Evolutionary conservation across 176 grass and related monocot genomes (phyloP).

Genomic region (Musa acuminata): DNA sequence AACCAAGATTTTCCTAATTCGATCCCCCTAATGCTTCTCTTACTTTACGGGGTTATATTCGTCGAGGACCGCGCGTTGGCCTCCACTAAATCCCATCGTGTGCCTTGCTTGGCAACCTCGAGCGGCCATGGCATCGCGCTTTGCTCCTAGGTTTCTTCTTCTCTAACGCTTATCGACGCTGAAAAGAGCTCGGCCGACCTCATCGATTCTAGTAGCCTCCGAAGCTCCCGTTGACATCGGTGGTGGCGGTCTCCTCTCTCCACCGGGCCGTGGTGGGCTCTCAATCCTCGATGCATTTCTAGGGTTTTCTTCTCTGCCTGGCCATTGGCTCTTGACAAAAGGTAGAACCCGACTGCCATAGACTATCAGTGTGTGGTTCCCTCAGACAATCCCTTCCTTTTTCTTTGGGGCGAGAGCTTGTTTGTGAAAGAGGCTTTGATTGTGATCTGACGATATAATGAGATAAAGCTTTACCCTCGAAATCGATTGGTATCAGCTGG

Average conservation of each 20-base stretch:
- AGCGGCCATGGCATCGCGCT: slow-evolving; percentile 14
- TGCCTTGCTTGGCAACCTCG: not conserved
- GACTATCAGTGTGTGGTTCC: slow-evolving; percentile 35
- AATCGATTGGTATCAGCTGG: too few relatives aligned
- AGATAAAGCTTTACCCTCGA: too few relatives aligned
- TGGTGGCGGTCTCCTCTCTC: slow-evolving; percentile 25
- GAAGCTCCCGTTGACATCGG: not conserved
- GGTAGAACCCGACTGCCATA: slow-evolving; percentile 17
- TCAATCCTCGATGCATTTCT: slow-evolving; percentile 1
- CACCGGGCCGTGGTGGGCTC: slow-evolving; percentile 7
- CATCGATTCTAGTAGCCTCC: not conserved
- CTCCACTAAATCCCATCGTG: too few relatives aligned
- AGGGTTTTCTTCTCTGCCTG: slow-evolving; percentile 43
- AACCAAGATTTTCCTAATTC: too few relatives aligned
- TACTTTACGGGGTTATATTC: too few relatives aligned
- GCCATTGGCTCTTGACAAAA: slow-evolving; percentile 19
- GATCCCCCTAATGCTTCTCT: too few relatives aligned
- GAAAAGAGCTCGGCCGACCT: not conserved
- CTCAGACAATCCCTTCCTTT: not conserved
- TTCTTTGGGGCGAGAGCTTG: too few relatives aligned
- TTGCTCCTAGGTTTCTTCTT: slow-evolving; percentile 11
- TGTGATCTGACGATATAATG: too few relatives aligned
- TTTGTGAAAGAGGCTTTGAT: too few relatives aligned
- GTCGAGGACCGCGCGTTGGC: too few relatives aligned
- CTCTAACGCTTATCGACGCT: slow-evolving; percentile 9